These are phyloP conservation scores for Syncephalis plumigaleata DNA, from an alignment of 371 early-diverging fungal species.

Conservation along the genomic window DNA sequence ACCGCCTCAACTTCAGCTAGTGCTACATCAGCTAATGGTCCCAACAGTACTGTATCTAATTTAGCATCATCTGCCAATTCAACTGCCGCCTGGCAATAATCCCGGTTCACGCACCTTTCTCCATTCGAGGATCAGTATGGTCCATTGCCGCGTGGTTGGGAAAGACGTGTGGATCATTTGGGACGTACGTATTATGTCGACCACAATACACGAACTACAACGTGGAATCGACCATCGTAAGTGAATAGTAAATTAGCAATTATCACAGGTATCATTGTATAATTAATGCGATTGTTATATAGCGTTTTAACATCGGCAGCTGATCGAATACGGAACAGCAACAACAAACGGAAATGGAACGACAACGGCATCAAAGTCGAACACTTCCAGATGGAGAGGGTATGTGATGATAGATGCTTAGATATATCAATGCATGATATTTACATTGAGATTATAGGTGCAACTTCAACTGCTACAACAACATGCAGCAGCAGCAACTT, in stretches of 20 bases:
- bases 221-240: conserved; percentile 42
- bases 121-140: conserved; percentile 37
- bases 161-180: conserved; percentile 43
- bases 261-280: too few species aligned
- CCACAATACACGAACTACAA: conserved; percentile 45
- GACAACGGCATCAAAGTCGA: conserved; percentile 59
- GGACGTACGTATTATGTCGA: conserved; percentile 58
- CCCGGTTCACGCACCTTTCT: conserved; percentile 14
- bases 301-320: conserved; percentile 11
- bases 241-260: not conserved
- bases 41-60: conserved; percentile 8
- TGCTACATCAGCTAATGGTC: conserved; percentile 4
- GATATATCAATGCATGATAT: too few species aligned
- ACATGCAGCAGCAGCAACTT: too few species aligned
- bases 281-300: too few species aligned
- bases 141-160: conserved; percentile 56
- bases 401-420: not conserved
- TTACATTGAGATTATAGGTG: too few species aligned
- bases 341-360: conserved; percentile 45
- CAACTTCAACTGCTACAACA: too few species aligned
- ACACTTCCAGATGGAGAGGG: conserved; percentile 45
- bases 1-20: conserved; percentile 1
- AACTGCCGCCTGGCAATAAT: conserved; percentile 1
- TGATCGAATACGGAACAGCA: conserved; percentile 26
- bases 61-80: conserved; percentile 8